Evolutionary conservation across 2,329 filamentous ascomycete genomes (phyloP).

Genomic region (Paraphoma sp.): DNA sequence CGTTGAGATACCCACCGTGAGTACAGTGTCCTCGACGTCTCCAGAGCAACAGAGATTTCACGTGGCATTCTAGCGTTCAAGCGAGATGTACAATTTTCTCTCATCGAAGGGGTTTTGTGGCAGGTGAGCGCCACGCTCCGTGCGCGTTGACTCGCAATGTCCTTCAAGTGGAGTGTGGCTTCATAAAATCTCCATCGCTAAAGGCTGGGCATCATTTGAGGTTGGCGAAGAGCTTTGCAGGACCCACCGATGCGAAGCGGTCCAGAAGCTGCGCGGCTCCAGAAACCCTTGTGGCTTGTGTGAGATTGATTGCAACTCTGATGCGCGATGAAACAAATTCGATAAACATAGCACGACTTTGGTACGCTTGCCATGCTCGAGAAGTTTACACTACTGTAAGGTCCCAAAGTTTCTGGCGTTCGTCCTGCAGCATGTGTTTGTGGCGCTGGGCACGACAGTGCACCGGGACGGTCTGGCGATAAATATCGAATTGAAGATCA

Average conservation of each 20-base stretch:
- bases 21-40: too few species aligned
- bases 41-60: too few species aligned
- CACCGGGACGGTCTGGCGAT: slow-evolving; percentile 15
- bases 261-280: slow-evolving; percentile 1
- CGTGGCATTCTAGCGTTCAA: too few species aligned
- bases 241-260: neutral
- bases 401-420: neutral
- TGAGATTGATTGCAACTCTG: slow-evolving; percentile 16
- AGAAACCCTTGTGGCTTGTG: slow-evolving; percentile 6
- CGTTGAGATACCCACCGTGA: too few species aligned
- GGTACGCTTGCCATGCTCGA: neutral
- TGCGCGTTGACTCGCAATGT: slow-evolving; percentile 9
- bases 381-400: neutral
- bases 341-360: slow-evolving; percentile 7
- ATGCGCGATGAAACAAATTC: slow-evolving; percentile 10
- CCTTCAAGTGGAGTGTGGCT: slow-evolving; percentile 13
- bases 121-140: too few species aligned
- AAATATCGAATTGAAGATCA: slow-evolving; percentile 31
- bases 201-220: slow-evolving; percentile 11
- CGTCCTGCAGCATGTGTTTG: neutral
- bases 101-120: too few species aligned
- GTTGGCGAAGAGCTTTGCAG: neutral
- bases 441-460: slow-evolving; percentile 2
- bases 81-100: too few species aligned
- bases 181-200: slow-evolving; percentile 10